Conservation (phyloP, 805 yeast species). For the Candida coquimbonensis region DNA sequence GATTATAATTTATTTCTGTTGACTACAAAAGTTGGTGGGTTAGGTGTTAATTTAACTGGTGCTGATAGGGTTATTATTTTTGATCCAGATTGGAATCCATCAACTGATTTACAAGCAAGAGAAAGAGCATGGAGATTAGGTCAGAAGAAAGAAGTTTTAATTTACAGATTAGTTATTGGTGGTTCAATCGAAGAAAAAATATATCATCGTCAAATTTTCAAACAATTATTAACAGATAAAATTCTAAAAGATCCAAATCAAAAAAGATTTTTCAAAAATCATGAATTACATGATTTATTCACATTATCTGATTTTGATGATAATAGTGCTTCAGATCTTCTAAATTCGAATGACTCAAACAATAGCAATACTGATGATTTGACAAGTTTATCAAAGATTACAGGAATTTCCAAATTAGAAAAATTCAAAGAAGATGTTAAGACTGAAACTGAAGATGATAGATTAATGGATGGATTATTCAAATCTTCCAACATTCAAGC, state of each 20-base stretch:
- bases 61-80: slow-evolving; percentile 90
- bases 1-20: slow-evolving; percentile 61
- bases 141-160: slow-evolving; percentile 85
- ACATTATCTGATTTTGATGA: slow-evolving; percentile 67
- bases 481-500: slow-evolving; percentile 70
- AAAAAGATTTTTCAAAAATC: slow-evolving; percentile 83
- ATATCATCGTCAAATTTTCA: slow-evolving; percentile 93
- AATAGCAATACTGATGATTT: slow-evolving; percentile 50
- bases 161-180: slow-evolving; percentile 86
- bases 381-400: slow-evolving; percentile 48
- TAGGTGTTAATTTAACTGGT: slow-evolving; percentile 91
- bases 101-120: slow-evolving; percentile 94
- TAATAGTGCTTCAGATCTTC: not conserved
- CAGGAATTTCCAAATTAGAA: slow-evolving; percentile 71
- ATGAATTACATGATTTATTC: slow-evolving; percentile 85
- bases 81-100: slow-evolving; percentile 99
- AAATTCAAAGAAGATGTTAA: slow-evolving; percentile 40
- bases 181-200: slow-evolving; percentile 96
- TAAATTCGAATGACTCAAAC: slow-evolving; percentile 19
- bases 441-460: slow-evolving; percentile 43
- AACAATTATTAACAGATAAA: slow-evolving; percentile 88
- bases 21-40: slow-evolving; percentile 94
- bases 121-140: slow-evolving; percentile 98
- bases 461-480: slow-evolving; percentile 70
- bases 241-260: slow-evolving; percentile 94